A percentile compares a stretch with the other conserved stretches of the same genome.
These are phyloP conservation scores for Magnolia changhungtana DNA, from an alignment of 164 flowering plant genomes.

Conservation along the genomic window DNA sequence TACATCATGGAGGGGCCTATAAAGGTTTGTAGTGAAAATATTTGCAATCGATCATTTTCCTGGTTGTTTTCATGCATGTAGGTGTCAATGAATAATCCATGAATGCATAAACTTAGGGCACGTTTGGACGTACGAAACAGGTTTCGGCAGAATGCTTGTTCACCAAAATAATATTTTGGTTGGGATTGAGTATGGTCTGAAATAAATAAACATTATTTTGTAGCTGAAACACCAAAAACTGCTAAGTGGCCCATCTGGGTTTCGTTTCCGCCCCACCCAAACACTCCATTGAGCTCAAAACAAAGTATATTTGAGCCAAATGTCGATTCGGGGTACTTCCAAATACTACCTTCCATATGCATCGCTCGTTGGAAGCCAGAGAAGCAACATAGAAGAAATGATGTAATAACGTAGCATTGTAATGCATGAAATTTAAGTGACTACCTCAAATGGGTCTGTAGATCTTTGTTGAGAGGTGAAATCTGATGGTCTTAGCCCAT, in stretches of 20 bases:
- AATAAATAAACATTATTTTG: background rate
- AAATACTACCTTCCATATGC: background rate
- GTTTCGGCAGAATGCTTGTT: too few species aligned
- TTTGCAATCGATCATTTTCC: too few species aligned
- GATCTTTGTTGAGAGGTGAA: conserved; percentile 35
- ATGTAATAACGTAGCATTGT: background rate
- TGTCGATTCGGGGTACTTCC: background rate
- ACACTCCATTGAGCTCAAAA: too few species aligned
- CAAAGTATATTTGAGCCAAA: background rate
- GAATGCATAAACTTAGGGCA: too few species aligned
- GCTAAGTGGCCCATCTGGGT: background rate
- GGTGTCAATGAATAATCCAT: too few species aligned
- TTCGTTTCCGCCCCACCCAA: background rate
- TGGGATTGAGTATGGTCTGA: too few species aligned
- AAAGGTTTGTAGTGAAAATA: too few species aligned
- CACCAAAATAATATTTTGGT: too few species aligned
- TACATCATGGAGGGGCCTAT: too few species aligned
- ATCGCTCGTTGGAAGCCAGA: too few species aligned
- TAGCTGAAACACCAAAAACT: background rate
- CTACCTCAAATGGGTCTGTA: conserved; percentile 47
- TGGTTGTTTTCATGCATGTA: too few species aligned
- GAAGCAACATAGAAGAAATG: background rate
- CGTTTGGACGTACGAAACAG: too few species aligned
- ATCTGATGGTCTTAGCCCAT: conserved; percentile 27
- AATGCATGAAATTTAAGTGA: background rate